Evolutionary conservation across 2,329 filamentous ascomycete genomes (phyloP), one percentile per base, ranked within the genome.

Genomic region (Colletotrichum camelliae): DNA sequence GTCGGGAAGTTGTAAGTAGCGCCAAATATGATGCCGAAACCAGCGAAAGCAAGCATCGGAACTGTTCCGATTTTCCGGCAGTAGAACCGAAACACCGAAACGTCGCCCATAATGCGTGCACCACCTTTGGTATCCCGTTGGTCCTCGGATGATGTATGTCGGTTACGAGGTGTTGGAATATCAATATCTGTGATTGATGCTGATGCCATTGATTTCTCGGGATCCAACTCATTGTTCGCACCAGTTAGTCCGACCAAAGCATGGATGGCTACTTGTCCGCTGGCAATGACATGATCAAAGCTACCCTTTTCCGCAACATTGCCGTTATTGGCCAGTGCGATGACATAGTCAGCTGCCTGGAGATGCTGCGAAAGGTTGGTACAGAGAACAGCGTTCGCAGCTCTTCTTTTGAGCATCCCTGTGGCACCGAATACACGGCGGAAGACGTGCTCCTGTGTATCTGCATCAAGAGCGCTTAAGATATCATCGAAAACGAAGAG

Each of bases 291-390:
- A 8, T 84, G 78, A 7, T 80, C 67, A 64, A 86, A 89, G 1
- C 78, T 82, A 2, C 84, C 83, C 37, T 89, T 85, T 35, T 88
- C 86, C 2, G 84, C 70, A 21, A 89, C 76, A 3, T 77, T 81
- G 0, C 88, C 87, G 4, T 84, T 80, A 2, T 82, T 82, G 0
- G 70, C 15, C 7, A 90, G 81, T 0, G 83, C 85, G 68, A 89
- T 83, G 7, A 90, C 83, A 55, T 86, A 4, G 77, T 68, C 66
- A 3, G 66, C 27, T 13, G 66, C 43, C 13, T 29, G 35, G 18
- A 61, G 67, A 33, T 60, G 18, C 4, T 35, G 21, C 18, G 35
- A 21, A 9, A 18, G 1, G 21, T 69, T 35, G 13, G 55, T 69
- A 16, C 55, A 69, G n/a, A 60, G 55, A 2, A 69, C 35, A 24